Conservation (phyloP, 768 basidiomycete genomes). For the Termitomyces heimii region DNA sequence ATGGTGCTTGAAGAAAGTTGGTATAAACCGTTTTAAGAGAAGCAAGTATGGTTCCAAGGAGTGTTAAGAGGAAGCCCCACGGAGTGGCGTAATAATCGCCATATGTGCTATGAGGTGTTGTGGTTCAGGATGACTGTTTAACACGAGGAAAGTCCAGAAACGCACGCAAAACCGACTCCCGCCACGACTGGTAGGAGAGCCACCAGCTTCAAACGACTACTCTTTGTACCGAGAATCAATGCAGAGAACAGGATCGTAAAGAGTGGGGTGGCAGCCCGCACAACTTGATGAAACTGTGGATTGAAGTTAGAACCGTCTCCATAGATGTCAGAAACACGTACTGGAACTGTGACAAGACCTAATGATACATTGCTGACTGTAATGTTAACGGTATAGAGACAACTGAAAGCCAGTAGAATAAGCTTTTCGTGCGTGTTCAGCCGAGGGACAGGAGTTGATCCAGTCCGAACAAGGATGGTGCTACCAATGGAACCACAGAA, state of each 20-base stretch:
- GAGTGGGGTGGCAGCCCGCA: conserved; percentile 87
- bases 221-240: conserved; percentile 55
- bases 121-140: not conserved
- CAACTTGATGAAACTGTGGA: conserved; percentile 90
- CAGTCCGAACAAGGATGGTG: conserved; percentile 46
- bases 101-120: conserved; percentile 56
- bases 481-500: conserved; percentile 82
- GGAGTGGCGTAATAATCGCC: conserved; percentile 93
- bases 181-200: conserved; percentile 80
- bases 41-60: conserved; percentile 87
- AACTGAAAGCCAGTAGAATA: conserved; percentile 75
- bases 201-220: conserved; percentile 57
- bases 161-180: conserved; percentile 89
- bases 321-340: conserved; percentile 31
- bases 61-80: conserved; percentile 80
- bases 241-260: conserved; percentile 82
- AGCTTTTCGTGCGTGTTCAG: conserved; percentile 50
- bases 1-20: conserved; percentile 63
- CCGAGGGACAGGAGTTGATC: conserved; percentile 11
- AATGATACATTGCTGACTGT: conserved; percentile 90
- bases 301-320: not conserved
- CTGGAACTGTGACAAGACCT: conserved; percentile 84
- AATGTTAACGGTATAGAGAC: conserved; percentile 91
- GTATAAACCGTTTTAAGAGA: conserved; percentile 93
- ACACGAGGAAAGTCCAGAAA: conserved; percentile 6